Evolutionary conservation across 2,329 filamentous ascomycete genomes (phyloP).

Genomic region (Allantophomopsis lycopodina): DNA sequence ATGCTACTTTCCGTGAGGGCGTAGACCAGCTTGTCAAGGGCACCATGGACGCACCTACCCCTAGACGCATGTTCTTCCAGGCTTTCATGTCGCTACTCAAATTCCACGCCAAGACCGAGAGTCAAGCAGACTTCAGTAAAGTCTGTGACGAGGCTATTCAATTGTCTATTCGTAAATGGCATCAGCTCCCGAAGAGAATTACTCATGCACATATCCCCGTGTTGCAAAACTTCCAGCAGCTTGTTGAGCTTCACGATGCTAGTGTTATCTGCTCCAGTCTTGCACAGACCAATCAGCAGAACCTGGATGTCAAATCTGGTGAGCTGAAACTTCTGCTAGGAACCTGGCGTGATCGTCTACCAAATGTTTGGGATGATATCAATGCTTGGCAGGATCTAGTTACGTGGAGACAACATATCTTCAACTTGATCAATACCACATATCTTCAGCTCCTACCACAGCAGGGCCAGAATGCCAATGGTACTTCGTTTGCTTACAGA

Average conservation of each 20-base stretch:
- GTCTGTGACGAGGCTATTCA: constrained; percentile 96
- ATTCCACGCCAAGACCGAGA: constrained; percentile 80
- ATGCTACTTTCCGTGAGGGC: constrained; percentile 71
- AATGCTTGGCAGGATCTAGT: constrained; percentile 98
- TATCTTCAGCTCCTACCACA: constrained; percentile 77
- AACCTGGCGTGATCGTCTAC: constrained; percentile 88
- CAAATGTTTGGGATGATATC: constrained; percentile 99
- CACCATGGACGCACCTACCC: constrained; percentile 93
- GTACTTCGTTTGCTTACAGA: constrained; percentile 89
- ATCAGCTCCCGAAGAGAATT: constrained; percentile 86
- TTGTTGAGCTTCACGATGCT: constrained; percentile 94
- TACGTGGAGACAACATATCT: constrained; percentile 99
- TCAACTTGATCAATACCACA: constrained; percentile 88
- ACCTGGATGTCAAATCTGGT: constrained; percentile 86
- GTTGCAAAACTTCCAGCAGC: constrained; percentile 92
- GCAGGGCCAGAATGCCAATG: constrained; percentile 68
- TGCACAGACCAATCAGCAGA: constrained; percentile 66
- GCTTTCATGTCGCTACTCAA: constrained; percentile 96
- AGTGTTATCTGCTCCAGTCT: constrained; percentile 93
- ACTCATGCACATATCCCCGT: constrained; percentile 93
- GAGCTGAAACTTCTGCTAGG: constrained; percentile 89
- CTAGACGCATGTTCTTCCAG: constrained; percentile 90
- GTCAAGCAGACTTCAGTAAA: constrained; percentile 66
- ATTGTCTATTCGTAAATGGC: constrained; percentile 94
- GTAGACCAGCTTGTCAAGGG: constrained; percentile 91